Evolutionary conservation across 2,329 filamentous ascomycete genomes (phyloP).

Genomic region (Cyanodermella asteris): DNA sequence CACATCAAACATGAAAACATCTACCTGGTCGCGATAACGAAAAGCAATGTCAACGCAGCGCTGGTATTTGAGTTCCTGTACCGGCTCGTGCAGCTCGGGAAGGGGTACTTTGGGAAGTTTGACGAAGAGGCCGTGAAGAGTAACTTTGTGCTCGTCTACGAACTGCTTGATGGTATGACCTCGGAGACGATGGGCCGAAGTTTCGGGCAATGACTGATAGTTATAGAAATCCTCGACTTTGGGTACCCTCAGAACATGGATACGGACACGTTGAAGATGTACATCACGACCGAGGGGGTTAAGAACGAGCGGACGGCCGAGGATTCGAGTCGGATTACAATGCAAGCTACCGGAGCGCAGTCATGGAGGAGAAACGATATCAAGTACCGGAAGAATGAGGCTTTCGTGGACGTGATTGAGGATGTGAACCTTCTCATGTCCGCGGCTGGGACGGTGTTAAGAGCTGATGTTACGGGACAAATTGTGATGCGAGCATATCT

Average conservation of each 20-base stretch:
- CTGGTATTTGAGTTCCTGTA: slow-evolving; percentile 97
- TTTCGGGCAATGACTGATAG: slow-evolving; percentile 1
- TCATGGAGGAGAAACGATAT: slow-evolving; percentile 96
- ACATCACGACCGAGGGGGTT: slow-evolving; percentile 97
- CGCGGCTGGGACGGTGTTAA: slow-evolving; percentile 82
- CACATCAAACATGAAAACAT: slow-evolving; percentile 99
- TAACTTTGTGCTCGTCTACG: slow-evolving; percentile 97
- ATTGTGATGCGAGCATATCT: slow-evolving; percentile 98
- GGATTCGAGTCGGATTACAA: slow-evolving; percentile 93
- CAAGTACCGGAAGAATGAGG: slow-evolving; percentile 98
- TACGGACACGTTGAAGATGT: slow-evolving; percentile 98
- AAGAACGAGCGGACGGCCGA: slow-evolving; percentile 44
- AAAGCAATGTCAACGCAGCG: slow-evolving; percentile 97
- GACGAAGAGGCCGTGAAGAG: slow-evolving; percentile 99
- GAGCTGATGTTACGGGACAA: slow-evolving; percentile 89
- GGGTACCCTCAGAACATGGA: slow-evolving; percentile 98
- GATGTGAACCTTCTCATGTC: slow-evolving; percentile 98
- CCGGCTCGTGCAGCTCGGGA: slow-evolving; percentile 69
- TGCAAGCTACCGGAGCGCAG: slow-evolving; percentile 92
- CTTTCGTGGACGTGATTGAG: slow-evolving; percentile 97
- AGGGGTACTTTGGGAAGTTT: slow-evolving; percentile 96
- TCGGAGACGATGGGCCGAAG: slow-evolving; percentile 1
- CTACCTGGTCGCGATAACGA: slow-evolving; percentile 89
- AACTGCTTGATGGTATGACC: slow-evolving; percentile 64
- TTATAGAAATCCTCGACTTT: slow-evolving; percentile 84